Evolutionary conservation across 2,329 filamentous ascomycete species (phyloP).

Genomic region (Sporothrix pseudoabietina): DNA sequence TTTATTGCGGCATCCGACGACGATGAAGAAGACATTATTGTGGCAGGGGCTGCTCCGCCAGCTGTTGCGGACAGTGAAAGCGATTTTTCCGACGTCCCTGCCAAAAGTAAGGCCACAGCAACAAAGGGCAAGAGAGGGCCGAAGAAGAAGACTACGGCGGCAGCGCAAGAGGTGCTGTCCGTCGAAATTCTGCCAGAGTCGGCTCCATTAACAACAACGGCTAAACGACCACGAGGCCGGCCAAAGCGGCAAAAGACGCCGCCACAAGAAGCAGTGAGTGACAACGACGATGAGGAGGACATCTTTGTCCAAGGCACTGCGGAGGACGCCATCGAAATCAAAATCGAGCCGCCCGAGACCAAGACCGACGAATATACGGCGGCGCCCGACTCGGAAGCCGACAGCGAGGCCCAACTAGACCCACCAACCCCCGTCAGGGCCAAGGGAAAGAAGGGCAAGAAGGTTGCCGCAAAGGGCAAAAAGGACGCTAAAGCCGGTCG

Average conservation of each 20-base stretch:
- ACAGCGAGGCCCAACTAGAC: neutral
- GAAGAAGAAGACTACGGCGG: constrained; percentile 8
- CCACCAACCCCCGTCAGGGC: neutral
- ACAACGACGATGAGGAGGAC: constrained; percentile 13
- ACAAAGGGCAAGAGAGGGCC: constrained; percentile 45
- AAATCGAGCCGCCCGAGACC: neutral
- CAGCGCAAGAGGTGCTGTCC: neutral
- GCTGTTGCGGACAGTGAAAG: neutral
- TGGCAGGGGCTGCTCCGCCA: neutral
- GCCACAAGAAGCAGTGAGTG: neutral
- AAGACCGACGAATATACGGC: neutral
- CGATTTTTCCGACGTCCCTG: neutral
- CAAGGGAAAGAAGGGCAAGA: constrained; percentile 9
- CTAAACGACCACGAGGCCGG: constrained; percentile 23
- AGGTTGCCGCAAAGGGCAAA: neutral
- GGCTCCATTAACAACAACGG: neutral
- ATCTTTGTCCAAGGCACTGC: neutral
- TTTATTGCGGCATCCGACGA: constrained; percentile 25
- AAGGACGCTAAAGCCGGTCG: neutral
- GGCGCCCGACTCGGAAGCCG: neutral
- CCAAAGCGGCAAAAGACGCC: constrained; percentile 26
- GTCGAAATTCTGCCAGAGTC: neutral
- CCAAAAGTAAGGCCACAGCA: neutral
- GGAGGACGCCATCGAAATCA: neutral
- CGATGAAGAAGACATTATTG: neutral